phyloP scores from a whole-genome alignment of 2,329 filamentous ascomycete genomes.

The Alternaria hordeiaustralica region DNA sequence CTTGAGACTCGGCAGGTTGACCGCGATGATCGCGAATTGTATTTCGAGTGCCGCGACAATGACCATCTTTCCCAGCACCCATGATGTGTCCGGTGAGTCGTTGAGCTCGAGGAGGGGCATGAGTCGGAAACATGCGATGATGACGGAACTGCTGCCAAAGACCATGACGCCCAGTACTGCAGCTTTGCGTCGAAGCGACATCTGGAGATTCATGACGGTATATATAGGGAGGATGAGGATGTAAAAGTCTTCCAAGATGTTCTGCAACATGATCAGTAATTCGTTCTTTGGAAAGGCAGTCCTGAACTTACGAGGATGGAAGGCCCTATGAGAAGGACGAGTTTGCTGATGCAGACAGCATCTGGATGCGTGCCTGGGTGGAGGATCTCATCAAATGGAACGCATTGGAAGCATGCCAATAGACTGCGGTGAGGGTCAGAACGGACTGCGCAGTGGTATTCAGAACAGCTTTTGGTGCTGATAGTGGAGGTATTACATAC shows the following conservation, averaged over 20 bases:
- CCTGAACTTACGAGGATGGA: constrained; percentile 21
- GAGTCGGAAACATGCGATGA: constrained; percentile 28
- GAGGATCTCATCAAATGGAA: constrained; percentile 39
- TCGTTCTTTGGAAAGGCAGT: background rate
- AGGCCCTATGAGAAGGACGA: constrained; percentile 36
- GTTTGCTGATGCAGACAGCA: constrained; percentile 32
- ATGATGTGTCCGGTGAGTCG: constrained; percentile 33
- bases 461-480: background rate
- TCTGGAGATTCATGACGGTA: constrained; percentile 25
- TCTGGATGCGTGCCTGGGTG: constrained; percentile 34
- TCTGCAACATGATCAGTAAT: constrained; percentile 12
- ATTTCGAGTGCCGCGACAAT: constrained; percentile 43
- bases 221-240: constrained; percentile 31
- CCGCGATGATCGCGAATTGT: constrained; percentile 41
- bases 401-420: constrained; percentile 40
- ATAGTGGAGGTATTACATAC: constrained; percentile 11
- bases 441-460: background rate
- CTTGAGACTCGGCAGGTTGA: constrained; percentile 42
- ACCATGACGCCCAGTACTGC: constrained; percentile 31
- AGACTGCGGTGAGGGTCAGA: constrained; percentile 11
- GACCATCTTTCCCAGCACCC: constrained; percentile 40
- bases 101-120: constrained; percentile 31
- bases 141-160: constrained; percentile 36
- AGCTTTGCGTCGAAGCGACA: constrained; percentile 25
- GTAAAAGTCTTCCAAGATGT: constrained; percentile 27